A percentile compares a stretch with the other conserved stretches of the same genome.
Evolutionary conservation across 345 rosid species (phyloP).

Genomic region (Lepidium africanum): DNA sequence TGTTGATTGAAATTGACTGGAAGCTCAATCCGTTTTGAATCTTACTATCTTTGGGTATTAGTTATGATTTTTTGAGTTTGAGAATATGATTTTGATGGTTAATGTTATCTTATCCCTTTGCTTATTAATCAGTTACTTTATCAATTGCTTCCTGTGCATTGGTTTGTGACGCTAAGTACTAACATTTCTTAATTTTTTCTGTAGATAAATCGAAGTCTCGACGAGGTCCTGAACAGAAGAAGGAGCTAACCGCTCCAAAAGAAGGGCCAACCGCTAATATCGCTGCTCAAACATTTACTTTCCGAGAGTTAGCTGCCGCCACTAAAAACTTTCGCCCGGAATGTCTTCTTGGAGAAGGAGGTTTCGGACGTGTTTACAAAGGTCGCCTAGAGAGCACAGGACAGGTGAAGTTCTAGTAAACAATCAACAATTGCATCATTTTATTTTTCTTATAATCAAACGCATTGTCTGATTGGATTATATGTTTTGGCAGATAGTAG

Average conservation of each 20-base stretch:
- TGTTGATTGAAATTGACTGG: not conserved
- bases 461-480: not conserved
- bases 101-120: not conserved
- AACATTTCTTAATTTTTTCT: not conserved
- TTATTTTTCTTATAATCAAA: not conserved
- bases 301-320: slow-evolving; percentile 81
- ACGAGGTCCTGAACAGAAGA: slow-evolving; percentile 57
- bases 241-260: slow-evolving; percentile 58
- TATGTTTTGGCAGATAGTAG: slow-evolving; percentile 63
- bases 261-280: slow-evolving; percentile 68
- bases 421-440: not conserved
- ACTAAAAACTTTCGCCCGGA: slow-evolving; percentile 79
- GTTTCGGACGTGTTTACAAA: slow-evolving; percentile 91
- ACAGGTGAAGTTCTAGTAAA: slow-evolving; percentile 42
- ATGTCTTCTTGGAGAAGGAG: slow-evolving; percentile 89
- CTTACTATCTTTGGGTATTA: too few relatives aligned
- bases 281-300: slow-evolving; percentile 92
- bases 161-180: not conserved
- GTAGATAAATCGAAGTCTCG: slow-evolving; percentile 76
- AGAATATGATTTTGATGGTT: not conserved
- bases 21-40: not conserved
- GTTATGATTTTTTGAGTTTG: not conserved
- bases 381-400: slow-evolving; percentile 89
- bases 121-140: too few relatives aligned
- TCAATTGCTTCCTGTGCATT: not conserved